phyloP scores from a whole-genome alignment of 1,139 yeast genomes.

The Hansenula lynferdii region DNA sequence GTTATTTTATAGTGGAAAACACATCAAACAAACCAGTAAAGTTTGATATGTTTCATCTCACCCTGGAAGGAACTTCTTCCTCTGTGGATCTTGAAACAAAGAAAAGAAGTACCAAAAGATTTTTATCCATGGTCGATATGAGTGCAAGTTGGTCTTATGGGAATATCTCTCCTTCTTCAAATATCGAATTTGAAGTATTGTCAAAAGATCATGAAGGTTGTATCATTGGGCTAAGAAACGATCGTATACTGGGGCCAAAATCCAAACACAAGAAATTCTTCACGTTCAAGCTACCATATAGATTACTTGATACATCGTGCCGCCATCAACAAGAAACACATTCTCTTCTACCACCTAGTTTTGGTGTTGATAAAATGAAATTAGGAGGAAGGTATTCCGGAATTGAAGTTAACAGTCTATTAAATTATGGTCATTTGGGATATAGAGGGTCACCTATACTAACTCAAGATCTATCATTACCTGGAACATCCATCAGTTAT shows the following conservation, averaged over 20 bases:
- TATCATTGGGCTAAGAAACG: conserved; percentile 46
- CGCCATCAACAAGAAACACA: conserved; percentile 49
- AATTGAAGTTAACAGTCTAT: conserved; percentile 24
- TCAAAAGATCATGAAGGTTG: conserved; percentile 45
- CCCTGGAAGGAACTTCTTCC: conserved; percentile 45
- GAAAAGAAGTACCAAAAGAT: conserved; percentile 29
- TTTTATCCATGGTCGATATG: conserved; percentile 37
- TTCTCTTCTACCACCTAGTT: conserved; percentile 57
- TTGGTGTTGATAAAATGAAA: conserved; percentile 48
- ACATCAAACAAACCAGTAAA: conserved; percentile 34
- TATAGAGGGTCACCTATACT: conserved; percentile 33
- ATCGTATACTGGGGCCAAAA: conserved; percentile 46
- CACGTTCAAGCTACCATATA: conserved; percentile 57
- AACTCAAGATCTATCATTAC: conserved; percentile 29
- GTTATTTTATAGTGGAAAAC: conserved; percentile 45
- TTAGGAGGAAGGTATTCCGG: conserved; percentile 27
- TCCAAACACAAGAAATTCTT: conserved; percentile 56
- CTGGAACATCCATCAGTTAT: conserved; percentile 26
- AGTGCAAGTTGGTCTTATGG: conserved; percentile 38
- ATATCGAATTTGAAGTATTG: conserved; percentile 42
- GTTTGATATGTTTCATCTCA: conserved; percentile 55
- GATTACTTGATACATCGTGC: conserved; percentile 53
- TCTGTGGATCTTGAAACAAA: conserved; percentile 25
- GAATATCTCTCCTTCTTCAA: conserved; percentile 35
- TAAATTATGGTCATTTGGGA: conserved; percentile 37